Conservation (phyloP, 78 protist species). For the Dictyostelium citrinum region DNA sequence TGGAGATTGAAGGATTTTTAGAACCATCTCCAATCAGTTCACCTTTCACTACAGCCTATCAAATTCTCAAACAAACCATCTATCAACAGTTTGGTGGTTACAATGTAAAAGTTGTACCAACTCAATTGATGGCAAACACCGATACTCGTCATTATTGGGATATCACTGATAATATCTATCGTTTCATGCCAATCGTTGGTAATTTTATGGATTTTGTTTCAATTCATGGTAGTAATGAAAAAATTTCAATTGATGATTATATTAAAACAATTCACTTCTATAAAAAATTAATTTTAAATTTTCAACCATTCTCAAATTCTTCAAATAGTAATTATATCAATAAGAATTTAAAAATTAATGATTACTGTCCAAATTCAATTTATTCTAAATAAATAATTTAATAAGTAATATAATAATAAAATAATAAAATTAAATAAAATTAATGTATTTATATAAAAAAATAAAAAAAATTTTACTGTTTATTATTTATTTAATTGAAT, state of each 20-base stretch:
- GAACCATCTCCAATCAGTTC: conserved; percentile 45
- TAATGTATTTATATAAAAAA: no score
- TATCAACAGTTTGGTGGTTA: conserved; percentile 2
- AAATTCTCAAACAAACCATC: background rate
- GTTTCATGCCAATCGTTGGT: conserved; percentile 10
- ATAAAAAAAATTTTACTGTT: no score
- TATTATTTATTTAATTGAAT: conserved; percentile 3
- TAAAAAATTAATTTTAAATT: conserved; percentile 6
- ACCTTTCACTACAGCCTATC: background rate
- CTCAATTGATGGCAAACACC: conserved; percentile 49
- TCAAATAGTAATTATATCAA: background rate
- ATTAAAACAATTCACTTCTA: conserved; percentile 30
- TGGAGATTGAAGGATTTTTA: conserved; percentile 17
- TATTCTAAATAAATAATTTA: background rate
- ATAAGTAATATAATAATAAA: background rate
- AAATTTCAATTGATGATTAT: background rate
- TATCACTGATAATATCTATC: conserved; percentile 8
- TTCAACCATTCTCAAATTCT: conserved; percentile 3
- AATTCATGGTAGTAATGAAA: conserved; percentile 62
- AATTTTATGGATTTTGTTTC: background rate
- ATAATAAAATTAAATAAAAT: background rate
- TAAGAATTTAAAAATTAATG: background rate
- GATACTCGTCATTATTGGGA: conserved; percentile 67
- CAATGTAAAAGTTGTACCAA: conserved; percentile 7
- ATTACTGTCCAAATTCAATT: background rate